Conservation (phyloP, 192 early-diverging fungal genomes). For the Podila verticillata region DNA sequence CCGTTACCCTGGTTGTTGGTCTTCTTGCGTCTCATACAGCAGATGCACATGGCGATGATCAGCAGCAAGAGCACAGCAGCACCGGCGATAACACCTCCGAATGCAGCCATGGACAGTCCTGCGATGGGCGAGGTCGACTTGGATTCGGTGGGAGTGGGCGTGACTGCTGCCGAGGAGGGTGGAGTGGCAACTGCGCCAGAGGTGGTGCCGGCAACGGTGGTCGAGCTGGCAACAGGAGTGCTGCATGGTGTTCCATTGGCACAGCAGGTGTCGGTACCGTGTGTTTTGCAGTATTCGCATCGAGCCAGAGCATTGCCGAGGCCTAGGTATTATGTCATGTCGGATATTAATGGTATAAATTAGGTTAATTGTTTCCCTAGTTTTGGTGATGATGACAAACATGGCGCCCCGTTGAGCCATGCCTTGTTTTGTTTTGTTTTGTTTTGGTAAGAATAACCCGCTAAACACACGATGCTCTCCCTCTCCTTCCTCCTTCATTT, state of each 20-base stretch:
- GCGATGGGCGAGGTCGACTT: conserved; percentile 1
- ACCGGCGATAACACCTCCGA: conserved; percentile 33
- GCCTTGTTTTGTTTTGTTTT: background rate
- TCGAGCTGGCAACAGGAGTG: too few species aligned
- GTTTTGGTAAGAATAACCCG: background rate
- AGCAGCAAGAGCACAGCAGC: conserved; percentile 16
- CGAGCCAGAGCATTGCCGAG: conserved; percentile 1
- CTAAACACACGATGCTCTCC: too few species aligned
- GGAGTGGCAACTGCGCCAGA: background rate
- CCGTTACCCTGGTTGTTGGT: background rate
- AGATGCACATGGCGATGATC: conserved; percentile 22
- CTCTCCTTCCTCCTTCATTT: too few species aligned
- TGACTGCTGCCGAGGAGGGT: background rate
- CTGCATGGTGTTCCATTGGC: too few species aligned
- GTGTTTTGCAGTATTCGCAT: conserved; percentile 22
- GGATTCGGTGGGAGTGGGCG: background rate
- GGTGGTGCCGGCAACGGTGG: background rate
- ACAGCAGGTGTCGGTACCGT: conserved; percentile 23
- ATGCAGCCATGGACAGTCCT: conserved; percentile 24
- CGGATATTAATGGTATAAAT: background rate
- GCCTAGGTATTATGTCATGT: conserved; percentile 11
- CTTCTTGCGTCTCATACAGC: conserved; percentile 24
- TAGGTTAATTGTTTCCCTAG: too few species aligned
- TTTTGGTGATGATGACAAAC: too few species aligned
- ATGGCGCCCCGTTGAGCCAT: background rate